Evolutionary conservation across 169 alveolate species (phyloP), one percentile per base, ranked within the genome.

Genomic region (Pseudocohnilembus persalinus): DNA sequence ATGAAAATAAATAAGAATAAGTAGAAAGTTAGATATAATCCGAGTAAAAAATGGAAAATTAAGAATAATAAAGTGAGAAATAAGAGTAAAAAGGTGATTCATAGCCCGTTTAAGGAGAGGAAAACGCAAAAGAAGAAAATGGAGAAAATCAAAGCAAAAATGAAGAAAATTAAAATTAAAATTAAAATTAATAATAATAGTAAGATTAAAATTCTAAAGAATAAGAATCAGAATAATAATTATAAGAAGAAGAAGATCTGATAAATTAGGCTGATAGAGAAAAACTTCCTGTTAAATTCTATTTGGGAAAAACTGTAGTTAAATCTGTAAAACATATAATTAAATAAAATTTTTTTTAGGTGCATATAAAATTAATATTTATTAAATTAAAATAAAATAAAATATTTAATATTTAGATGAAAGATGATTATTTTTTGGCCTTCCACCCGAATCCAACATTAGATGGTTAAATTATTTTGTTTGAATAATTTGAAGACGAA

Each of bases 401-500:
- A 26, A 34, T 78, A 32, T 78, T n/a, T n/a, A 29, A 6, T n/a
- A 29, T 29, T 29, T 29, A 79, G 76, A 35, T 49, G 76, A 49
- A 49, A 79, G 31, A 79, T 16, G 32, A 79, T 29, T 79, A 79
- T 63, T 79, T 49, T 79, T 33, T 79, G 0, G n/a, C 84, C 11
- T 35, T 79, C 49, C 84, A 79, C 49, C 84, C 84, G 20, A 35
- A 64, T 29, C 76, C 84, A 29, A 28, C 49, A 20, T 79, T 79
- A 34, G 76, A 79, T 79, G 84, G 84, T 25, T 63, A 79, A 49
- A 28, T 79, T 20, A 64, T 79, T 63, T 6, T 79, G 11, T 79
- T 79, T 64, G 84, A 79, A 79, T 29, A 35, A 16, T 79, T 29
- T 49, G 63, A 35, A 34, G 15, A 77, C 28, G 63, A 77, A n/a